These are phyloP conservation scores for Laguncularia racemosa DNA, from an alignment of 345 rosid species.

Conservation along the genomic window DNA sequence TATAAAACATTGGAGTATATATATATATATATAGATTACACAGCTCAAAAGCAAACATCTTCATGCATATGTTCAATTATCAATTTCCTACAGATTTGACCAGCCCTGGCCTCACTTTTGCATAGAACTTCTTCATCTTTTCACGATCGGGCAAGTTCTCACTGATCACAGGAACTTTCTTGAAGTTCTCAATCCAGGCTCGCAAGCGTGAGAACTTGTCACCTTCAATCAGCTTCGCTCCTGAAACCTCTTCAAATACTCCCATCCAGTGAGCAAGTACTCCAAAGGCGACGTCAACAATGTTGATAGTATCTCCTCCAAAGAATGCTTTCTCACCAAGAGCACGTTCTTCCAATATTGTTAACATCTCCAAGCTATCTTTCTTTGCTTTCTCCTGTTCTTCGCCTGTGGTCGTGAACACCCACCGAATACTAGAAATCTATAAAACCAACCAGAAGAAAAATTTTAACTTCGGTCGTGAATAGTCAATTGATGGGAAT, in stretches of 20 bases:
- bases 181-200: conserved; percentile 12
- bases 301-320: conserved; percentile 21
- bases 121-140: neutral
- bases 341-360: conserved; percentile 11
- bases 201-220: conserved; percentile 11
- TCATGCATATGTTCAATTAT: too few relatives aligned
- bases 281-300: conserved; percentile 14
- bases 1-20: too few relatives aligned
- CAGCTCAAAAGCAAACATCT: too few relatives aligned
- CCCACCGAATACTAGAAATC: neutral
- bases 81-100: too few relatives aligned
- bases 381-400: conserved; percentile 13
- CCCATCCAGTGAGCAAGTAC: conserved; percentile 6
- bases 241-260: conserved; percentile 6
- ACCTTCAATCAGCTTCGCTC: conserved; percentile 10
- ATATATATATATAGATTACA: too few relatives aligned
- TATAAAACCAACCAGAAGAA: neutral
- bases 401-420: conserved; percentile 2
- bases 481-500: too few relatives aligned
- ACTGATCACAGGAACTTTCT: conserved; percentile 6
- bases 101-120: too few relatives aligned
- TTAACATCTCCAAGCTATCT: conserved; percentile 6
- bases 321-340: conserved; percentile 17
- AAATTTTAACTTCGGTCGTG: too few relatives aligned
- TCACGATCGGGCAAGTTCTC: conserved; percentile 16